phyloP scores from a whole-genome alignment of 2,329 filamentous ascomycete species.

The Beauveria caledonica region DNA sequence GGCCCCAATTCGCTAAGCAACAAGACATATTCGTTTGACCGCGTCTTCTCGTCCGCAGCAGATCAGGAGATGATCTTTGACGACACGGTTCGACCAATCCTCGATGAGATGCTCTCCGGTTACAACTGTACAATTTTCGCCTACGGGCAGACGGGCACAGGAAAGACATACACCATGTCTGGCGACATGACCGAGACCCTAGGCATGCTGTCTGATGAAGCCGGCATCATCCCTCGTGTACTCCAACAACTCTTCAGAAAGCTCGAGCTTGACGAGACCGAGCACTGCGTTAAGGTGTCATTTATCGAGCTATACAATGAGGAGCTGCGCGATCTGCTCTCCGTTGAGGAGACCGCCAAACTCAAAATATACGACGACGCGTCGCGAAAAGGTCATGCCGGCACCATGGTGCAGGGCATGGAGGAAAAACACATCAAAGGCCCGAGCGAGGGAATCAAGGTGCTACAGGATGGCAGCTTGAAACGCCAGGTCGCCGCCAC shows the following conservation, averaged over 20 bases:
- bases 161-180: constrained; percentile 99
- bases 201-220: constrained; percentile 79
- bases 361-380: constrained; percentile 94
- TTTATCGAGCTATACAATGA: constrained; percentile 99
- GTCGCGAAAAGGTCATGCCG: constrained; percentile 72
- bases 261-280: constrained; percentile 67
- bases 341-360: constrained; percentile 72
- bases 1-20: constrained; percentile 87
- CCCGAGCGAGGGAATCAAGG: constrained; percentile 76
- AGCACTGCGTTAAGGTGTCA: constrained; percentile 91
- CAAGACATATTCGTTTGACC: constrained; percentile 94
- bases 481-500: constrained; percentile 97
- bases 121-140: constrained; percentile 99
- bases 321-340: constrained; percentile 82
- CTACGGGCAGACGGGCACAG: constrained; percentile 95
- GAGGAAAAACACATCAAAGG: constrained; percentile 89
- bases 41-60: constrained; percentile 89
- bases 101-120: constrained; percentile 91
- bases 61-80: constrained; percentile 94
- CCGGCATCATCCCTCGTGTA: constrained; percentile 90
- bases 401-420: constrained; percentile 92
- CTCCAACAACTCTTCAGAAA: constrained; percentile 80
- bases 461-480: constrained; percentile 81
- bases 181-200: constrained; percentile 87
- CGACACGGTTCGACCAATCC: constrained; percentile 84